Evolutionary conservation across 2,329 filamentous ascomycete genomes (phyloP), one percentile per base, ranked within the genome.

Genomic region (Leptographium wingfieldii): DNA sequence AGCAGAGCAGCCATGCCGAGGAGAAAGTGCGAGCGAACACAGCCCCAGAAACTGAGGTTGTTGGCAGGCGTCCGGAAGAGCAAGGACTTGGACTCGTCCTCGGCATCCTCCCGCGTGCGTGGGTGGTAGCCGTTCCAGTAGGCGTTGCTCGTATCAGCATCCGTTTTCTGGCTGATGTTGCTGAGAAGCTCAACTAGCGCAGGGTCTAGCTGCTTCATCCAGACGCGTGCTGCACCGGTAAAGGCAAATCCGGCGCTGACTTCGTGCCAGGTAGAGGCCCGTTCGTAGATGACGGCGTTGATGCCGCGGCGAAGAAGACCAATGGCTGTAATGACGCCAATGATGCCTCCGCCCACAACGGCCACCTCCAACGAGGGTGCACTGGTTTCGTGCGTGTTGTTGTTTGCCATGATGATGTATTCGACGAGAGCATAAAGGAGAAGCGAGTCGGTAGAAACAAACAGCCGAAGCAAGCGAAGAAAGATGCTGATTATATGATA

Each of bases 61-160:
- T 56, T 56, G 38, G 10, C 14, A 3, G 38, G 38, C 10, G 19
- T 40, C 10, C 19, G 55, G 43, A 57, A 57, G 3, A 48, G 25
- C 6, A 48, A 43, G 2, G 55, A 19, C 55, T 31, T 11, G 27
- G 40, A 19, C 53, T 33, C 29, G 53, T 55, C 55, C 38, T 57
- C 38, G 40, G 38, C 55, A 3, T 31, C 29, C 5, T 12, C 40
- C 5, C 22, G 22, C 14, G 43, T 57, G 5, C 14, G 40, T 19
- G 55, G 55, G 43, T 57, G 55, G 43, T 57, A 57, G 55, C 9
- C 55, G 55, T 57, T 19, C 55, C 55, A 57, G 55, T 57, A 57
- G 55, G 27, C 35, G 27, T 29, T 57, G 55, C 55, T 57, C 11
- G 38, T 31, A 9, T 29, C 25, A 27, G 55, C 25, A 14, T 57